Evolutionary conservation across 331 rosid species (phyloP), one percentile per base, ranked within the genome.

Genomic region (Erythrophleum ivorense): DNA sequence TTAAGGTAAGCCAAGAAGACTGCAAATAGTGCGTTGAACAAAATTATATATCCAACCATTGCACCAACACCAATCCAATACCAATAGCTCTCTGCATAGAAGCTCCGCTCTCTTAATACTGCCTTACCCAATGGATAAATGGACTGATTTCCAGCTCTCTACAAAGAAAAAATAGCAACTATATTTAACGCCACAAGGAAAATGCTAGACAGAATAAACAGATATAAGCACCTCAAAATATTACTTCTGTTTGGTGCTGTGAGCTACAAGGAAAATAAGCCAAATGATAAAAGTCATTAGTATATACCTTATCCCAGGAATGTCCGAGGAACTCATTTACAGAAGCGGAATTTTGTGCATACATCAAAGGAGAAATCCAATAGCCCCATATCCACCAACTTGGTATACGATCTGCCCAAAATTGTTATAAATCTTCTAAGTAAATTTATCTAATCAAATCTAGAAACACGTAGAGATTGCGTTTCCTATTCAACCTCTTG

Each of bases 321-420:
- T 96, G 98, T 76, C 99, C 97, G 63, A 84, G 97, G 84, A 96
- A 96, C 88, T 96, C 99, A 83, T 96, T 94, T 55, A 91, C 97
- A 82, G 99, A 91, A 71, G 95, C 99, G 63, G 98, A 90, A 86
- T 89, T 91, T 82, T 96, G 99, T 49, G 95, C 97, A 86, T 94
- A 96, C 98, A 92, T 94, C 92, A 96, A 91, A 83, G 99, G 99
- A 82, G 99, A 96, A 86, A 94, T 46, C 98, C 98, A 96, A 90
- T 88, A 96, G 67, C 99, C 99, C 99, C 99, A 96, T 75, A 96
- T 88, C 99, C 98, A 96, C 99, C 99, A 96, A 36, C 54, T 88
- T 24, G 99, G 99, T 73, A 96, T 86, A 29, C 45, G 89, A 83
- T 92, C 98, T 96, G 91, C 74, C 75, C 77, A 68, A 85, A 78